Conservation (phyloP, 257 asterid genomes). For the Marsdenia floribunda region DNA sequence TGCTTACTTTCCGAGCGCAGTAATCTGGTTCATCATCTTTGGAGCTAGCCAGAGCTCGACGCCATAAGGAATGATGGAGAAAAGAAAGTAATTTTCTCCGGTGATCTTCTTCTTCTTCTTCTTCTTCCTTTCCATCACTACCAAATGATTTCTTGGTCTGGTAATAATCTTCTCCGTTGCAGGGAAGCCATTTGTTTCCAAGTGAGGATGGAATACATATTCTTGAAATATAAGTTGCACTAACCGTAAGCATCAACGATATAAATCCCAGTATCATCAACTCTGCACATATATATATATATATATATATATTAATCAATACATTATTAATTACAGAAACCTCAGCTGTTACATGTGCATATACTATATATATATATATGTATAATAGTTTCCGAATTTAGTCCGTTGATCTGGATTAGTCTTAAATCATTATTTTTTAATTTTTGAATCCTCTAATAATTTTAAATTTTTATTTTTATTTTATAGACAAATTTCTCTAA, state of each 20-base stretch:
- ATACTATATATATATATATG: too few relatives aligned
- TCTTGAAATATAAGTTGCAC: conserved; percentile 38
- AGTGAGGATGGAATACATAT: conserved; percentile 44
- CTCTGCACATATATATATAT: conserved; percentile 22
- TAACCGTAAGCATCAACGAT: conserved; percentile 58
- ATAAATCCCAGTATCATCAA: conserved; percentile 62
- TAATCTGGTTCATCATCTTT: not conserved
- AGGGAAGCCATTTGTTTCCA: conserved; percentile 61
- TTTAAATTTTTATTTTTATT: too few relatives aligned
- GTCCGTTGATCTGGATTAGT: too few relatives aligned
- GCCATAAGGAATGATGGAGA: not conserved
- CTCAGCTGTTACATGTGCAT: too few relatives aligned
- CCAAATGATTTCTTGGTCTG: too few relatives aligned
- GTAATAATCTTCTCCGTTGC: conserved; percentile 13
- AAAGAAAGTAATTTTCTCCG: not conserved
- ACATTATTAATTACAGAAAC: too few relatives aligned
- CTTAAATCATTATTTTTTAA: too few relatives aligned
- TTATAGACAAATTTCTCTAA: too few relatives aligned
- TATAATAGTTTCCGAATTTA: too few relatives aligned
- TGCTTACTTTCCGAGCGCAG: not conserved
- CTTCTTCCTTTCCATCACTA: not conserved
- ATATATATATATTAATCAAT: too few relatives aligned
- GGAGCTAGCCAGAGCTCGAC: not conserved
- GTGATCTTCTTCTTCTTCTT: not conserved
- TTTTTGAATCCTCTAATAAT: too few relatives aligned